Evolutionary conservation across 2,329 filamentous ascomycete genomes (phyloP), one percentile per base, ranked within the genome.

Genomic region (Cladophialophora carrionii): DNA sequence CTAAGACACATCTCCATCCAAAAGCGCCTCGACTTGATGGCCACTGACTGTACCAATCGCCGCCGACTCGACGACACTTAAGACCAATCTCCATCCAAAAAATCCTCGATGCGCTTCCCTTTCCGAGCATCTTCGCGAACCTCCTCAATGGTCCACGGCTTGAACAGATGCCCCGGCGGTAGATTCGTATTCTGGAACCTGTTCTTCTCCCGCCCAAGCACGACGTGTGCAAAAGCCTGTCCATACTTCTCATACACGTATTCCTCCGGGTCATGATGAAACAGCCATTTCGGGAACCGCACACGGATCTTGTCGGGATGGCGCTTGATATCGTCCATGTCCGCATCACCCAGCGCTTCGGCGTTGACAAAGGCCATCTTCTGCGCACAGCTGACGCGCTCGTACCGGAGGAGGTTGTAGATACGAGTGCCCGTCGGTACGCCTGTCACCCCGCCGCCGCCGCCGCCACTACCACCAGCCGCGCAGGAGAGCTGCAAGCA

Each of bases 371-470:
- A 43, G 12, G 41, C 41, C 41, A 43, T 43, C 41, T 43, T 43
- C 9, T 43, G 41, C 41, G 41, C 41, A 43, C 41, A 43, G 41
- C 41, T 43, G 41, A 43, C 41, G 41, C 41, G 41, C n/a, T 43
- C 41, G 41, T 43, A 43, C 3, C 41, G 41, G 12, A 43, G 41
- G 10, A 43, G n/a, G 41, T 43, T 43, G 41, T 43, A 43, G n/a
- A 43, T n/a, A 3, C 41, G 41, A 9, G 41, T 43, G 41, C 41
- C 41, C 8, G n/a, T 93, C 88, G 0, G 90, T 88, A 77, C 70
- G 57, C 71, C 59, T 1, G 26, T 6, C 26, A 29, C 26, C 26
- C 69, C 67, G n/a, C 62, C 66, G 8, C 26, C 26, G 26, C 6
- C 26, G 26, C 26, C 3, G 6, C 26, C 26, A 6, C 26, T 6